Base-by-base conservation (phyloP, 139 green algal genomes). In the Ostreobium quekettii region DNA sequence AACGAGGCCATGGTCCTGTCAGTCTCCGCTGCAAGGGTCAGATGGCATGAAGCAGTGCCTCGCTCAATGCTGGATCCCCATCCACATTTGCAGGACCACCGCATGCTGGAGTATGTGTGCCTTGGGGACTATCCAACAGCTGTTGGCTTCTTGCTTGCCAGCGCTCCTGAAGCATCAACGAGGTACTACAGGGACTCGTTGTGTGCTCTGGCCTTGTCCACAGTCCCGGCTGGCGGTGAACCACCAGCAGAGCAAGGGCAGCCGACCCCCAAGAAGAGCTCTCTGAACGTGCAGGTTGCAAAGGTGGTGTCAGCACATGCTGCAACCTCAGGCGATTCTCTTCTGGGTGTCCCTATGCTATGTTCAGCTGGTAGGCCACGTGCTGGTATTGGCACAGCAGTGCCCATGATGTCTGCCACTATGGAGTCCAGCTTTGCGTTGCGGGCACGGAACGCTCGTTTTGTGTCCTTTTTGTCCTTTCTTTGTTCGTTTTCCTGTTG, bases 291-390 rank as follows among this genome's bases (percentile, higher is more conserved):
- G 28, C 80, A 93, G 74, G 84, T 79, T 0, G 81, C 82, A 62
- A 91, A 90, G 67, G 84, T 95, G 11, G 78, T 91, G 26, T 75
- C 85, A 0, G 88, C 88, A 1, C 87, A 93, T 59, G 85, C 86
- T 15, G 79, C 85, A n/a, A 73, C 47, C 7, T 68, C 88, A 36
- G 87, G 88, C 1, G 89, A 95, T 64, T 64, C 70, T n/a, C 77
- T 93, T 72, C 79, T 95, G 47, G 83, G 78, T 0, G 85, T 91
- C 36, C 86, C 87, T 15, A 78, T 95, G 39, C 82, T 91, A 39
- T 87, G 79, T 72, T 83, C 88, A 15, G 85, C 82, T 29, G 86
- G 83, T 70, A 60, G 56, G 15, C 26, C 15, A 53, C 11, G 46
- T 11, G 24, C 26, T n/a, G 39, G 29, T 6, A 2, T 32, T 24